Base-by-base conservation (phyloP, 192 early-diverging fungal genomes). In the Funneliformis geosporum region DNA sequence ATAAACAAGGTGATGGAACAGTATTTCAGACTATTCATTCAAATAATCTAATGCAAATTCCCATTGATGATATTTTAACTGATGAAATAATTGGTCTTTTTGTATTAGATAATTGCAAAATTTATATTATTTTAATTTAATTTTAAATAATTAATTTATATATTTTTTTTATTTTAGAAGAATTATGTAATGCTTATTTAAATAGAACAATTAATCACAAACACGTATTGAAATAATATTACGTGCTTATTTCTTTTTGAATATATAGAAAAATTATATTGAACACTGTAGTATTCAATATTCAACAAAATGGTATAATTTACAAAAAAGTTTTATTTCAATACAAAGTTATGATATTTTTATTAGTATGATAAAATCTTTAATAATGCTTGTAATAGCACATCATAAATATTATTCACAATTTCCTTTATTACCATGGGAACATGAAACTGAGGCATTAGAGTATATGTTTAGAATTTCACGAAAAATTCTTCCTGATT, bases 141-240 rank as follows among this genome's bases (percentile, higher is more conserved):
- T 33, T 33, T 33, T 33, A 33, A 33, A 33, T 33, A 33, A 33
- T 33, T 33, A 33, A 33, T 33, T n/a, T n/a, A 33, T 33, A 33
- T 33, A 33, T 33, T n/a, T n/a, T n/a, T n/a, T 33, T 33, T 23
- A 8, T 23, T 7, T 23, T 61, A 21, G 60, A 21, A 25, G 21
- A 61, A 61, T 61, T 61, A 61, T 61, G 60, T 61, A 21, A 61
- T 61, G 60, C 60, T 25, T 61, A 61, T 61, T 25, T 61, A 61
- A 61, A 61, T 61, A 61, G 60, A 23, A 61, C 2, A 25, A 61
- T 61, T 61, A 21, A 61, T 61, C 60, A 61, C 21, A 61, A 61
- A 61, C n/a, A n/a, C n/a, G n/a, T 23, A 61, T 61, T 61, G 60
- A 61, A 61, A 61, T 61, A 21, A 21, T 61, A 23, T 61, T 61